Evolutionary conservation across 2,329 filamentous ascomycete genomes (phyloP).

Genomic region (Epicoccum nigrum): DNA sequence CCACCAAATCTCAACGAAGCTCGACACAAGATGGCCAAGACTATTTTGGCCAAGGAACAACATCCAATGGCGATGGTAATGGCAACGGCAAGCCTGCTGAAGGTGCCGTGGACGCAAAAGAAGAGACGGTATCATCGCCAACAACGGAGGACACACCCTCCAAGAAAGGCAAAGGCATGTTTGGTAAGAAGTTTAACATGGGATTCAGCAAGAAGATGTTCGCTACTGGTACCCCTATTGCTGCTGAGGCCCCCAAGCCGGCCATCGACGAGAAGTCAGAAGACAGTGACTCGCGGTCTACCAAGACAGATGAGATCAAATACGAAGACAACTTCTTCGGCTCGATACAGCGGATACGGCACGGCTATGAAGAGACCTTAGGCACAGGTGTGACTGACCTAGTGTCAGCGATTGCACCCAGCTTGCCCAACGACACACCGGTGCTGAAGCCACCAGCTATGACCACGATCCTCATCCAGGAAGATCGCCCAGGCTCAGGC

Average conservation of each 20-base stretch:
- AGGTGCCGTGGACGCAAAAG: slow-evolving; percentile 33
- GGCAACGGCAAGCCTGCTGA: slow-evolving; percentile 39
- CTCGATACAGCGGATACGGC: slow-evolving; percentile 72
- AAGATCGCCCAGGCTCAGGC: slow-evolving; percentile 66
- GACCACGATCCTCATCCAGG: slow-evolving; percentile 68
- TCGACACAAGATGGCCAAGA: slow-evolving; percentile 65
- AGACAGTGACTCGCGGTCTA: slow-evolving; percentile 64
- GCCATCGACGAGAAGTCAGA: slow-evolving; percentile 75
- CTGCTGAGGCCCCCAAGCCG: slow-evolving; percentile 71
- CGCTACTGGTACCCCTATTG: slow-evolving; percentile 63
- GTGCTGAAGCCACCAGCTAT: slow-evolving; percentile 73
- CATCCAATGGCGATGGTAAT: slow-evolving; percentile 29
- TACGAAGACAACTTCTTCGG: slow-evolving; percentile 78
- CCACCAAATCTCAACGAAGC: slow-evolving; percentile 61
- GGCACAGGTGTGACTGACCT: slow-evolving; percentile 58
- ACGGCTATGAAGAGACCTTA: slow-evolving; percentile 73
- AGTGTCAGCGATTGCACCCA: slow-evolving; percentile 70
- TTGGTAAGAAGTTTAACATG: slow-evolving; percentile 82
- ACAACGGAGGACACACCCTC: slow-evolving; percentile 46
- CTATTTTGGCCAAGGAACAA: slow-evolving; percentile 64
- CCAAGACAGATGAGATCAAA: slow-evolving; percentile 69
- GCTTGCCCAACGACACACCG: slow-evolving; percentile 74
- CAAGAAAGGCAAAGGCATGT: slow-evolving; percentile 67
- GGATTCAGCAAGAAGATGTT: slow-evolving; percentile 86
- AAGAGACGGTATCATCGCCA: slow-evolving; percentile 47